Conservation (phyloP, 2,329 filamentous ascomycete genomes). For the Colletotrichum tamarilloi region DNA sequence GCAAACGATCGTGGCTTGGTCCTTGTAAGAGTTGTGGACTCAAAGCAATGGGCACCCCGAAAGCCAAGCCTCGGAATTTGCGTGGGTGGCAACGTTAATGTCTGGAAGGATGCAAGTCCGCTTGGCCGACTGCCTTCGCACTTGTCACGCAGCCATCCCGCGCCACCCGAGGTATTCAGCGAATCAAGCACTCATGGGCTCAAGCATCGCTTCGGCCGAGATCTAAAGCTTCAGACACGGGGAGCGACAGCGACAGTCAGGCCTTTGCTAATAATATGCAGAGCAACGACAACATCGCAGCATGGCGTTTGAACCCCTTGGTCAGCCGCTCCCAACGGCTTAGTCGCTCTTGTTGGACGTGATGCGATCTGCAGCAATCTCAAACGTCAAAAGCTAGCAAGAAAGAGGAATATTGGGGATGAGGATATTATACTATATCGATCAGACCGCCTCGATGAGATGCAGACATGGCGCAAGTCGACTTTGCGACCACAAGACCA, state of each 20-base stretch:
- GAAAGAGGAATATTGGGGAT: background rate
- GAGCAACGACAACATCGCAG: background rate
- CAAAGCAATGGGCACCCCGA: background rate
- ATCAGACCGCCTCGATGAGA: background rate
- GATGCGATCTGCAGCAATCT: background rate
- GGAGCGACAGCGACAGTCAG: background rate
- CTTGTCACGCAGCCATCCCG: background rate
- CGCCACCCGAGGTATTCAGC: slow-evolving; percentile 4
- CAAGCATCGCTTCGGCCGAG: slow-evolving; percentile 8
- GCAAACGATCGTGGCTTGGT: slow-evolving; percentile 19
- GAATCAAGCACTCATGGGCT: slow-evolving; percentile 1
- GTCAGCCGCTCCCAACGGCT: background rate
- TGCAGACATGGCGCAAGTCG: background rate
- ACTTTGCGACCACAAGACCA: background rate
- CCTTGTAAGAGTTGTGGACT: background rate
- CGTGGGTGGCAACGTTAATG: background rate
- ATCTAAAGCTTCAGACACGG: background rate
- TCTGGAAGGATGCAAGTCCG: background rate
- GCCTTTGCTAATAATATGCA: background rate
- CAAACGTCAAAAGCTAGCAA: background rate
- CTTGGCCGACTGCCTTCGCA: background rate
- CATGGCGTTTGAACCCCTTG: background rate
- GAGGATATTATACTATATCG: background rate
- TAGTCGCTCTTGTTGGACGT: background rate
- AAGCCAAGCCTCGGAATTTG: background rate